These are phyloP conservation scores for Lablab purpureus DNA, from an alignment of 306 rosid species.

Conservation along the genomic window DNA sequence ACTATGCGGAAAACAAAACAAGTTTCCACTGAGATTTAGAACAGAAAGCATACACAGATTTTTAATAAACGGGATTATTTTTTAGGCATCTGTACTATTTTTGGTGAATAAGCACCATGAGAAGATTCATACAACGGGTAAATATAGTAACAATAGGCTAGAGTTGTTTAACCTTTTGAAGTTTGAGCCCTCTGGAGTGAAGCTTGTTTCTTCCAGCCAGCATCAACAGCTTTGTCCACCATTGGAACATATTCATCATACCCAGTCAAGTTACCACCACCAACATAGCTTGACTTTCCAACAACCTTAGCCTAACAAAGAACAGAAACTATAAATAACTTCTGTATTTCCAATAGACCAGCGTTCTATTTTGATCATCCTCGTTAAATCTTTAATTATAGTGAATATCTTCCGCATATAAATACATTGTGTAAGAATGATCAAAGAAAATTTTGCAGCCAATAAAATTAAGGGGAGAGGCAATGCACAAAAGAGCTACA, in stretches of 20 bases:
- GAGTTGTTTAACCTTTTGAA: slow-evolving; percentile 66
- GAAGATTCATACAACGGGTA: not conserved
- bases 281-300: slow-evolving; percentile 74
- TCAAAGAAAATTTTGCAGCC: slow-evolving; percentile 20
- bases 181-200: slow-evolving; percentile 61
- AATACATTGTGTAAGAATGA: slow-evolving; percentile 15
- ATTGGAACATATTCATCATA: slow-evolving; percentile 95
- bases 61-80: not conserved
- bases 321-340: slow-evolving; percentile 30
- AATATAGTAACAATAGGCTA: not conserved
- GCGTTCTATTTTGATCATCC: slow-evolving; percentile 20
- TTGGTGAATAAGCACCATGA: slow-evolving; percentile 19
- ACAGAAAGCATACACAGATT: not conserved
- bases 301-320: slow-evolving; percentile 68
- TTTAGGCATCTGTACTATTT: not conserved
- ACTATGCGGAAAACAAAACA: slow-evolving; percentile 4
- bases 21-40: slow-evolving; percentile 25
- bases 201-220: slow-evolving; percentile 76
- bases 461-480: slow-evolving; percentile 16
- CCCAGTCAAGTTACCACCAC: slow-evolving; percentile 64
- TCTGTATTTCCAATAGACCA: not conserved
- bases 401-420: not conserved
- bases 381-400: slow-evolving; percentile 1
- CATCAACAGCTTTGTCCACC: slow-evolving; percentile 98
- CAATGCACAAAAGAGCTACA: slow-evolving; percentile 7